Percentiles rank a stretch among this genome's conserved stretches.
These are phyloP conservation scores for Cylindrotheca closterium DNA, from an alignment of 108 stramenopile species.

Conservation along the genomic window DNA sequence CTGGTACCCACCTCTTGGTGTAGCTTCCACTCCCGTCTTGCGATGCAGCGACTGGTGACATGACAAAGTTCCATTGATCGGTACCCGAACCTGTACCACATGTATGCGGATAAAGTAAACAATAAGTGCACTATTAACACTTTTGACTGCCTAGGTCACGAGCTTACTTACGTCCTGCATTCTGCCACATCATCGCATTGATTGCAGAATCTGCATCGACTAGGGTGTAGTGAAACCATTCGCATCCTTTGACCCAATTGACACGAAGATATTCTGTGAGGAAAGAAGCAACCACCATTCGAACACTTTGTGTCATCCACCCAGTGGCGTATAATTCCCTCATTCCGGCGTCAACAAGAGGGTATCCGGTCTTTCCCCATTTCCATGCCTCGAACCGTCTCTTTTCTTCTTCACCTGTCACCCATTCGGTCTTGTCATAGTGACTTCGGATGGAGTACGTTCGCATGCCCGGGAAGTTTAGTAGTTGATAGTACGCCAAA, in stretches of 20 bases:
- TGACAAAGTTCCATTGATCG: slow-evolving; percentile 49
- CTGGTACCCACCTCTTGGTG: slow-evolving; percentile 40
- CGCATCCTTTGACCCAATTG: slow-evolving; percentile 44
- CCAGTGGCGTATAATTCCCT: slow-evolving; percentile 77
- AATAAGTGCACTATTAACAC: too few relatives aligned
- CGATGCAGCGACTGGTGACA: slow-evolving; percentile 37
- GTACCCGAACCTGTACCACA: too few relatives aligned
- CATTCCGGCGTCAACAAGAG: slow-evolving; percentile 89
- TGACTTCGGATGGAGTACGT: slow-evolving; percentile 30
- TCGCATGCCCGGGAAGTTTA: slow-evolving; percentile 36
- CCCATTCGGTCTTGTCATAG: slow-evolving; percentile 41
- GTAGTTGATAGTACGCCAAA: slow-evolving; percentile 42
- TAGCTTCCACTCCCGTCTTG: slow-evolving; percentile 44
- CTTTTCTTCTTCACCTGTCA: slow-evolving; percentile 25
- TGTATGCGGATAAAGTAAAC: too few relatives aligned
- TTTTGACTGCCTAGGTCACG: too few relatives aligned
- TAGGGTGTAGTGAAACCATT: slow-evolving; percentile 57
- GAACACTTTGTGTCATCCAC: slow-evolving; percentile 66
- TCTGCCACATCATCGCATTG: slow-evolving; percentile 63
- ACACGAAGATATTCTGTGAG: slow-evolving; percentile 43
- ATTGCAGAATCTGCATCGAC: slow-evolving; percentile 57
- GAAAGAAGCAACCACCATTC: slow-evolving; percentile 49
- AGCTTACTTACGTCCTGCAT: slow-evolving; percentile 42
- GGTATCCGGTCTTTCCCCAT: slow-evolving; percentile 72
- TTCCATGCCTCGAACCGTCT: slow-evolving; percentile 57